These are phyloP conservation scores for Fusarium nygamai DNA, from an alignment of 2,329 filamentous ascomycete species.

Conservation along the genomic window DNA sequence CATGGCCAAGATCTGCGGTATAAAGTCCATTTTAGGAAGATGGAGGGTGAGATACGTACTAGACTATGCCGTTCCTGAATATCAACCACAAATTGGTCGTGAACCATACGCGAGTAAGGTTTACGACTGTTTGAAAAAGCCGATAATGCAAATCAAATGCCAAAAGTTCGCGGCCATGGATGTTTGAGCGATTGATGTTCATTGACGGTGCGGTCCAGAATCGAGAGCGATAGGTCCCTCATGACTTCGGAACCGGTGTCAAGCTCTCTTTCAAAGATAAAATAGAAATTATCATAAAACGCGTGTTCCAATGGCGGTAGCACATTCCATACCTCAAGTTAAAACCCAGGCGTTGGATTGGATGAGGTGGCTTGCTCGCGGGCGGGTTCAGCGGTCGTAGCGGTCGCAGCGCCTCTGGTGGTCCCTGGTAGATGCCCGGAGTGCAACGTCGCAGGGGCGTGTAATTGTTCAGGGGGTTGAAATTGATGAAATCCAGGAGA, in stretches of 20 bases:
- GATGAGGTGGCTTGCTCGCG: slow-evolving; percentile 40
- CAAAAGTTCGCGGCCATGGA: background rate
- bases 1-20: slow-evolving; percentile 32
- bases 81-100: slow-evolving; percentile 17
- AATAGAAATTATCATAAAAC: slow-evolving; percentile 21
- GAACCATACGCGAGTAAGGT: slow-evolving; percentile 10
- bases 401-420: slow-evolving; percentile 37
- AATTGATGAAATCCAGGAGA: slow-evolving; percentile 25
- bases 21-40: slow-evolving; percentile 24
- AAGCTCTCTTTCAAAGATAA: background rate
- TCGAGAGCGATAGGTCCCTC: background rate
- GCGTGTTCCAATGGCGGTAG: slow-evolving; percentile 40
- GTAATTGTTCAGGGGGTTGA: slow-evolving; percentile 15
- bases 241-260: background rate
- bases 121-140: background rate
- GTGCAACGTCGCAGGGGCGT: slow-evolving; percentile 15
- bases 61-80: slow-evolving; percentile 31
- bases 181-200: background rate
- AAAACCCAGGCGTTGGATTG: slow-evolving; percentile 41
- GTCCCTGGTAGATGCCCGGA: slow-evolving; percentile 12
- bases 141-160: background rate
- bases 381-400: slow-evolving; percentile 37
- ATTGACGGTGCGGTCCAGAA: background rate
- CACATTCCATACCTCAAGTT: slow-evolving; percentile 41
- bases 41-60: slow-evolving; percentile 15